Evolutionary conservation across 2,329 filamentous ascomycete species (phyloP), one percentile per base, ranked within the genome.

Genomic region (Colletotrichum tabaci): DNA sequence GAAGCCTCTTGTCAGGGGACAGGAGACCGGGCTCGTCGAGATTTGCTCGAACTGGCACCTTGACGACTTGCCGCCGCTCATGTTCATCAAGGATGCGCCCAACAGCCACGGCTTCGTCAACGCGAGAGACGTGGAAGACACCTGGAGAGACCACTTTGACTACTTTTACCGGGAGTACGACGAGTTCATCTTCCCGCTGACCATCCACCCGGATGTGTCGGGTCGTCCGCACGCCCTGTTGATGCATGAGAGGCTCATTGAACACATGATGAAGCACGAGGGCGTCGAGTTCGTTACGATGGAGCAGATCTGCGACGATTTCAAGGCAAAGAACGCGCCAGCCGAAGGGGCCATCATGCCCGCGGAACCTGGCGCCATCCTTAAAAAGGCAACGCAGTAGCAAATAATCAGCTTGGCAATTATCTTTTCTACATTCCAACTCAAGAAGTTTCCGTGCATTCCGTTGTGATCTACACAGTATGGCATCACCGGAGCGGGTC

Each of bases 141-240:
- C 92, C 44, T 92, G 90, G 90, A 82, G 87, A 58, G 89, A 92
- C 71, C 89, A 92, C 74, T 92, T 92, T 71, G 87, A 91, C 75
- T 94, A 94, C 80, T 94, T 93, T 76, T 94, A 94, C 78, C 85
- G 92, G 38, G 91, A 94, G 79, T 92, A 93, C 73, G 92, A 94
- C 75, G 91, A 93, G 75, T 94, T 94, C 73, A 88, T 94, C 63
- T 94, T 94, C 75, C 92, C 93, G 0, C 92, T 94, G 80, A 94
- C 92, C 0, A 91, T 94, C 46, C 92, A 94, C 79, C 93, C 92
- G 0, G 92, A 94, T 76, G 90, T 93, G 0, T 91, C 88, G 3
- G 93, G 93, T 0, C 85, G 91, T 21, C 92, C 92, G 0, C 92
- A 94, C 80, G 92, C 90, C 0, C 76, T 94, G 38, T 82, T 93